Evolutionary conservation across 805 yeast genomes (phyloP), one percentile per base, ranked within the genome.

Genomic region (Teunomyces lycoperdinae): DNA sequence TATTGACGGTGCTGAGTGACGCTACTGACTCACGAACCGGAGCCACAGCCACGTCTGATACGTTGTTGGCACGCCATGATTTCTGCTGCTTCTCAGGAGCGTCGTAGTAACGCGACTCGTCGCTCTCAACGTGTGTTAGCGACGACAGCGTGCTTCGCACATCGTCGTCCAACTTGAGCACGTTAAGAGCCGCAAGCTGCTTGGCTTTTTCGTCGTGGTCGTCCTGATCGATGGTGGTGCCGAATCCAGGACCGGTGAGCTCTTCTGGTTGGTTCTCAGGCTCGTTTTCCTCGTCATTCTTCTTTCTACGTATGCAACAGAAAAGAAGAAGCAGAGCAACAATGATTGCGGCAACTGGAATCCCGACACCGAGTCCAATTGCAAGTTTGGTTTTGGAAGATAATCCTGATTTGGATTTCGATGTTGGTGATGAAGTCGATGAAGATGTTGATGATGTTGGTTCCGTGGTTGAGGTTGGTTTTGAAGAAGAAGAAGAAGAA

Each of bases 351-450:
- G 80, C 67, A 0, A 78, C 61, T 1, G 96, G 96, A 42, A 94
- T 76, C 1, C 85, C 88, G n/a, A 87, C 91, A 47, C 97, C 97
- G 50, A 91, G 77, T 1, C 91, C 96, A 60, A 92, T 87, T 0
- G 96, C 96, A n/a, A 88, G 71, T 2, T 79, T 78, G 54, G 79
- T 84, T 45, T 71, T 74, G 39, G 66, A 67, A 32, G 62, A 45
- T 46, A 50, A 44, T 39, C 24, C 26, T 9, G 38, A 28, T 3
- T 20, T 20, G 24, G 41, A 9, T 9, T 33, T 39, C 33, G 34
- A 30, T 2, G 50, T 11, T 9, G 49, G 13, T n/a, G 44, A 42
- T 9, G 44, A 14, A 10, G 50, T 14, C 16, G 49, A 13, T 7
- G 34, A 27, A 13, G 39, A 14, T 6, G 41, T 16, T 8, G 39